Percentiles rank a stretch among this genome's conserved stretches.
These are phyloP conservation scores for Plasmopara viticola DNA, from an alignment of 352 stramenopile genomes.

Conservation along the genomic window DNA sequence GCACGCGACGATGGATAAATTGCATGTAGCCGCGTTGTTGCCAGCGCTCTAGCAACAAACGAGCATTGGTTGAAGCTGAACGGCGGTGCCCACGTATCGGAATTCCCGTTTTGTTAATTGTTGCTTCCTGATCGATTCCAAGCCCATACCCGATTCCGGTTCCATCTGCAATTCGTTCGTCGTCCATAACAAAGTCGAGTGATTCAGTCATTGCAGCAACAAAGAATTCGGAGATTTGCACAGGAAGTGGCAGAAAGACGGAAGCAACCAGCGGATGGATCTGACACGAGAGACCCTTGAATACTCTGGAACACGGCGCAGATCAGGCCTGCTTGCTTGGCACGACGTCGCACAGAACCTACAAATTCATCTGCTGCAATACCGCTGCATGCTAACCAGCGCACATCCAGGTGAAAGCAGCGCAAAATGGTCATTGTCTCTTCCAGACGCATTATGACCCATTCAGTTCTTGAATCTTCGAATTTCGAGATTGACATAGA, in stretches of 20 bases:
- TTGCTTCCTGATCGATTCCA: conserved; percentile 44
- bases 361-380: conserved; percentile 74
- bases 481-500: conserved; percentile 9
- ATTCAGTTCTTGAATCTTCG: conserved; percentile 57
- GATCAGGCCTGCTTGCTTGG: conserved; percentile 57
- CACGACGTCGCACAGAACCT: conserved; percentile 46
- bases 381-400: conserved; percentile 75
- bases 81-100: conserved; percentile 22
- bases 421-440: conserved; percentile 48
- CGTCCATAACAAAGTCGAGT: conserved; percentile 61
- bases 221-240: conserved; percentile 22
- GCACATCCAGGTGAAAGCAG: conserved; percentile 67
- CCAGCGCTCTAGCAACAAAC: conserved; percentile 35
- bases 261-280: conserved; percentile 68
- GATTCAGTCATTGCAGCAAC: conserved; percentile 31
- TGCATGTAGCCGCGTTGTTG: conserved; percentile 63
- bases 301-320: conserved; percentile 73
- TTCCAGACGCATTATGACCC: conserved; percentile 65
- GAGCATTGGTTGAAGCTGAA: conserved; percentile 31
- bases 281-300: conserved; percentile 62
- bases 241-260: conserved; percentile 46
- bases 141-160: conserved; percentile 65
- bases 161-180: conserved; percentile 55
- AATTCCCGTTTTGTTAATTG: conserved; percentile 12
- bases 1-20: conserved; percentile 58